Conservation (phyloP, 208 protist species). For the Crithidia thermophila region DNA sequence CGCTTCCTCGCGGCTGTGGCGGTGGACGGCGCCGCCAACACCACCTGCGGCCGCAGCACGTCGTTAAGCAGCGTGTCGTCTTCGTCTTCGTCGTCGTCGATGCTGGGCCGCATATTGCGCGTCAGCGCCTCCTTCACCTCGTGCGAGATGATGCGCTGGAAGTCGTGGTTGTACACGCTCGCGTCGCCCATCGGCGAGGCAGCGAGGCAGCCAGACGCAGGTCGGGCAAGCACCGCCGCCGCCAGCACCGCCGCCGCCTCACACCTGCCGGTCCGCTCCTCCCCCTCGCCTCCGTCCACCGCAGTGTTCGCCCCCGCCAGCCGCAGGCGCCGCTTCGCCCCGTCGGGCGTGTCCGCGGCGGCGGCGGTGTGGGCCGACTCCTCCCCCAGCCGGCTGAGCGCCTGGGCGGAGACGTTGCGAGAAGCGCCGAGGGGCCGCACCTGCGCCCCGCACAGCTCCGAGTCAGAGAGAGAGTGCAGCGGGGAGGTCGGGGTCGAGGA, state of each 20-base stretch:
- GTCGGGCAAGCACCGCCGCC: too few relatives aligned
- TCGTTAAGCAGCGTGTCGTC: constrained; percentile 12
- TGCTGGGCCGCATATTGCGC: constrained; percentile 27
- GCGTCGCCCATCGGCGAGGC: background rate
- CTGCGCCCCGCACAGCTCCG: constrained; percentile 24
- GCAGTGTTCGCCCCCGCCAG: background rate
- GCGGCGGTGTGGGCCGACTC: background rate
- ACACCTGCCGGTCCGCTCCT: too few relatives aligned
- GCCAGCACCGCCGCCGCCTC: background rate
- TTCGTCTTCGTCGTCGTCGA: constrained; percentile 41
- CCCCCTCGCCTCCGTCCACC: background rate
- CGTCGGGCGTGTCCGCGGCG: background rate
- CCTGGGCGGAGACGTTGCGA: constrained; percentile 6
- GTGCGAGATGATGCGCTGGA: constrained; percentile 40
- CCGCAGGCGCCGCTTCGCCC: background rate
- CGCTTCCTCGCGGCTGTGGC: background rate
- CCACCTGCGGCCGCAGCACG: constrained; percentile 9
- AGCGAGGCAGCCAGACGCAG: background rate
- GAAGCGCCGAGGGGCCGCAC: constrained; percentile 13
- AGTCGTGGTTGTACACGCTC: constrained; percentile 45
- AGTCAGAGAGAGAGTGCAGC: constrained; percentile 31
- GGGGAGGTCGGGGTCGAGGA: constrained; percentile 1
- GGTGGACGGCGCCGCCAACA: constrained; percentile 11
- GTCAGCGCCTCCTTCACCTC: constrained; percentile 40
- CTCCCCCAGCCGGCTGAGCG: constrained; percentile 4